Conservation (phyloP, 768 basidiomycete species). For the Lentinula edodes region DNA sequence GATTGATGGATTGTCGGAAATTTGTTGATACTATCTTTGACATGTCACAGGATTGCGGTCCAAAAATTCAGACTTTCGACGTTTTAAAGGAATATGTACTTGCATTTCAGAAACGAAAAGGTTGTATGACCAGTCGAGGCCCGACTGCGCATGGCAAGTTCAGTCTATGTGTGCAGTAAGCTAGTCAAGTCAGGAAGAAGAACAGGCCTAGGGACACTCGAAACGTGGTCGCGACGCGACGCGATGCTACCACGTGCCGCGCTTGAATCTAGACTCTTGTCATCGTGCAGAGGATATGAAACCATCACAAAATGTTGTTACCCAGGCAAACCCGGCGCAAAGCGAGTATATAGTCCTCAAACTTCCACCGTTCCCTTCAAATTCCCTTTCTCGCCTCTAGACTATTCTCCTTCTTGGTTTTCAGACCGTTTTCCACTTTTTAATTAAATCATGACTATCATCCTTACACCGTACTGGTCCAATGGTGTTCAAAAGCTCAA, state of each 20-base stretch:
- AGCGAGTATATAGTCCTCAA: not conserved
- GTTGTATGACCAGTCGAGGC: not conserved
- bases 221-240: not conserved
- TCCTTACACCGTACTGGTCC: constrained; percentile 67
- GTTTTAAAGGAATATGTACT: too few species aligned
- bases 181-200: not conserved
- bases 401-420: not conserved
- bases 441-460: constrained; percentile 42
- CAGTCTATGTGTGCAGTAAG: not conserved
- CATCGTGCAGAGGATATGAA: not conserved
- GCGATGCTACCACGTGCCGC: not conserved
- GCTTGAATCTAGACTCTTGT: not conserved
- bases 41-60: too few species aligned
- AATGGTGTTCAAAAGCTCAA: constrained; percentile 71
- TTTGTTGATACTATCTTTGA: too few species aligned
- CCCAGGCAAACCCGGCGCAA: not conserved
- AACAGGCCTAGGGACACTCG: not conserved
- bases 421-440: constrained; percentile 1
- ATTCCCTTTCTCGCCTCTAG: not conserved
- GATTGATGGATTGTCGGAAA: not conserved
- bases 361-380: not conserved
- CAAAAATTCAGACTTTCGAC: too few species aligned
- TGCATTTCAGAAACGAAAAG: too few species aligned
- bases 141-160: not conserved
- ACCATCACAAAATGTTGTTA: not conserved